Percentiles rank a stretch among this genome's conserved stretches.
Evolutionary conservation across 2,329 filamentous ascomycete species (phyloP).

Genomic region (Hymenoscyphus albidus): DNA sequence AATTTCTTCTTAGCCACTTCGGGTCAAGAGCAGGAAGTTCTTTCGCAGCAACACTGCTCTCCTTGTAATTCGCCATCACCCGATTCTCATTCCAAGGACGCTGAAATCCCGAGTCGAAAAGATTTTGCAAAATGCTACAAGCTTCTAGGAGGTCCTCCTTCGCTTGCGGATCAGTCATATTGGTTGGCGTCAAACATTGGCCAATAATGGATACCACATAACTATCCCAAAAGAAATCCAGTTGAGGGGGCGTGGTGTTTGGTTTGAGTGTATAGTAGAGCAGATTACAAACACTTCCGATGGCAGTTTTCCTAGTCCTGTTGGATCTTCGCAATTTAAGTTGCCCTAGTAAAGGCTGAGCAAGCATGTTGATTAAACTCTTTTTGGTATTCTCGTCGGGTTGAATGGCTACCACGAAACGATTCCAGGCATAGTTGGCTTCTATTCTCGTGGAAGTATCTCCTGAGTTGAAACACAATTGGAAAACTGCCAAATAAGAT

Average conservation of each 20-base stretch:
- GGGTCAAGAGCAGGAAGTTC: conserved; percentile 81
- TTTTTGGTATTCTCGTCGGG: conserved; percentile 55
- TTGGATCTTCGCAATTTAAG: conserved; percentile 59
- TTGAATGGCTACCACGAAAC: conserved; percentile 71
- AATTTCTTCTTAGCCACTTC: conserved; percentile 79
- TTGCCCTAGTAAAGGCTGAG: conserved; percentile 65
- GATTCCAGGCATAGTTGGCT: conserved; percentile 82
- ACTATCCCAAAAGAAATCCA: conserved; percentile 75
- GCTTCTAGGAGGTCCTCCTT: conserved; percentile 55
- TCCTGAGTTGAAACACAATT: conserved; percentile 77
- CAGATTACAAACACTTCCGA: conserved; percentile 74
- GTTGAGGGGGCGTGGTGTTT: conserved; percentile 56
- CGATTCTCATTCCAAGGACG: conserved; percentile 73
- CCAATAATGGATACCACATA: conserved; percentile 64
- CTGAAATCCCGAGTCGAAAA: conserved; percentile 55
- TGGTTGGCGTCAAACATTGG: conserved; percentile 45
- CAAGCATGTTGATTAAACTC: conserved; percentile 59
- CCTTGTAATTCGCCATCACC: conserved; percentile 54
- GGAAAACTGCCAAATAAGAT: conserved; percentile 73
- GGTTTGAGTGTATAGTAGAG: conserved; percentile 81
- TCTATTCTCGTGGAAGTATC: conserved; percentile 68
- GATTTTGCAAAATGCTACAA: conserved; percentile 66
- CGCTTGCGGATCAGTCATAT: conserved; percentile 29
- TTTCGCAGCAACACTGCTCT: conserved; percentile 43
- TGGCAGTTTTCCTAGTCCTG: conserved; percentile 47